phyloP scores from a whole-genome alignment of 73 alveolate species.

The Paramecium pentaurelia region DNA sequence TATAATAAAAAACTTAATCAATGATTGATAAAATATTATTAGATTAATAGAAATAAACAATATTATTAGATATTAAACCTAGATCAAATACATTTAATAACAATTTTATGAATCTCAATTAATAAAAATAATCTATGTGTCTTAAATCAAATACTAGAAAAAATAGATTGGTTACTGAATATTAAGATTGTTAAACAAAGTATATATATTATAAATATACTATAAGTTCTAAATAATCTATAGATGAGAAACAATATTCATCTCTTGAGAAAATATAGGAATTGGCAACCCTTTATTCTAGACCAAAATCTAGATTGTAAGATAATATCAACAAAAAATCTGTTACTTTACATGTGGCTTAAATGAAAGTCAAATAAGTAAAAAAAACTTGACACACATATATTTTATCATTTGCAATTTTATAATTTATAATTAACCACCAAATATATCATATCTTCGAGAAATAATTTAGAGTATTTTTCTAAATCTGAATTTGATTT shows the following conservation, averaged over 20 bases:
- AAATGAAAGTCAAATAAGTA: background rate
- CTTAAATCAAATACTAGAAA: background rate
- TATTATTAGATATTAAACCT: background rate
- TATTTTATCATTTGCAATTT: slow-evolving; percentile 2
- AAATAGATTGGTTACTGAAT: background rate
- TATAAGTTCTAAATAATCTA: background rate
- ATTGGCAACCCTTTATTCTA: background rate
- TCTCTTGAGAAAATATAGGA: background rate
- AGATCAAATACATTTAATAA: background rate
- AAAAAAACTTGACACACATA: background rate
- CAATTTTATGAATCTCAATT: background rate
- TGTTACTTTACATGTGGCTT: background rate
- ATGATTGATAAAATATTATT: background rate
- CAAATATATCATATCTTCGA: slow-evolving; percentile 36
- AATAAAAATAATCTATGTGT: background rate
- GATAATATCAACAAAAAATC: background rate
- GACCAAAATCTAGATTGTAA: background rate
- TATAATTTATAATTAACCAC: background rate
- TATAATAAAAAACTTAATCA: background rate
- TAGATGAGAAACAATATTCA: background rate
- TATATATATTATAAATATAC: background rate
- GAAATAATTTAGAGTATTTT: background rate
- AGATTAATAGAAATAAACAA: background rate
- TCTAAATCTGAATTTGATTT: background rate
- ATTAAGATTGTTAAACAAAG: background rate